phyloP scores from a whole-genome alignment of 225 moss, liverwort and hornwort species.

The Straminergon stramineum region DNA sequence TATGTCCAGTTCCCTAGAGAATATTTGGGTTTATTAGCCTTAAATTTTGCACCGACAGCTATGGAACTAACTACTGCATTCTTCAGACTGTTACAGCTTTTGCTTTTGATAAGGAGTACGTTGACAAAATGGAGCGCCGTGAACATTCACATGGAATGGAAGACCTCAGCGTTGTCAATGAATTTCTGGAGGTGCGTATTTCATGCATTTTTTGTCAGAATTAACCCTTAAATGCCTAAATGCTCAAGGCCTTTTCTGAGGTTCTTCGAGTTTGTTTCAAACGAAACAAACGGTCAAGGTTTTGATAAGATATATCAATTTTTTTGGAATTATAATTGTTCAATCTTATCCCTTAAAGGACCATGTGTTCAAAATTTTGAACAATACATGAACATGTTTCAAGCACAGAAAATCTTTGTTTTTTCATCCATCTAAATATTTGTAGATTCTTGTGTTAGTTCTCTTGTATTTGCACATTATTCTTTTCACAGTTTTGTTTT shows the following conservation, averaged over 20 bases:
- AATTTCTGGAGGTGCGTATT: constrained; percentile 72
- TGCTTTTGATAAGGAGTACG: constrained; percentile 79
- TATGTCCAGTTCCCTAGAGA: neutral
- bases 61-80: constrained; percentile 5
- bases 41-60: neutral
- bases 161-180: constrained; percentile 90
- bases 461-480: neutral
- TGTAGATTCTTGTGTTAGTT: neutral
- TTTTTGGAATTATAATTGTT: neutral
- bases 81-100: constrained; percentile 82
- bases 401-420: neutral
- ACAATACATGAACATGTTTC: neutral
- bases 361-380: neutral
- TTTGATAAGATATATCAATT: too few relatives aligned
- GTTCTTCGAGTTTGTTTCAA: neutral
- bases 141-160: constrained; percentile 65
- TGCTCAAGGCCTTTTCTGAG: neutral
- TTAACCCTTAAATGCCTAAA: neutral
- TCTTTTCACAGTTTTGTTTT: neutral
- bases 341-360: neutral
- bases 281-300: neutral
- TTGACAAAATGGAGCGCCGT: constrained; percentile 67
- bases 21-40: neutral
- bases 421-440: neutral
- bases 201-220: neutral